Percentiles rank a stretch among this genome's conserved stretches.
Conservation (phyloP, 208 protist species). For the Acanthamoeba triangularis region DNA sequence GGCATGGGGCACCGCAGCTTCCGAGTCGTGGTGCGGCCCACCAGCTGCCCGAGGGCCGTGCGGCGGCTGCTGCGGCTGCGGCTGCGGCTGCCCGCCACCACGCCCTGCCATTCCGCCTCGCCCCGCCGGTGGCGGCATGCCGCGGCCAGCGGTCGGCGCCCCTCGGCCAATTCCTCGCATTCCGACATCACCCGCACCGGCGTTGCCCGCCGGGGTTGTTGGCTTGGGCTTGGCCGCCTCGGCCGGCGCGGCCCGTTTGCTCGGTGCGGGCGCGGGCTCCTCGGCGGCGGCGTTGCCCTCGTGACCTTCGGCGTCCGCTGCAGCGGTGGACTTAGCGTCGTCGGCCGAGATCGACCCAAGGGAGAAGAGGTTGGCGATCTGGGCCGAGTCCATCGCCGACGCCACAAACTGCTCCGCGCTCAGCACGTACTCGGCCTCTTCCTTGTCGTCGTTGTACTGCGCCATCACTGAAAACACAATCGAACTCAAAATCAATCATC, state of each 20-base stretch:
- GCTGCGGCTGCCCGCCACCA: no score
- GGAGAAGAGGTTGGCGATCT: slow-evolving; percentile 10
- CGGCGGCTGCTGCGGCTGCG: no score
- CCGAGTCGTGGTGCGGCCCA: neutral
- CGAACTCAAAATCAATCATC: no score
- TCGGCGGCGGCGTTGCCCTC: neutral
- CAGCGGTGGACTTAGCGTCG: neutral
- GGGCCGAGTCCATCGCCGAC: neutral
- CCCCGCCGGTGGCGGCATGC: no score
- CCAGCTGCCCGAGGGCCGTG: no score
- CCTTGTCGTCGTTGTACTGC: neutral
- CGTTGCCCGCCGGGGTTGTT: no score
- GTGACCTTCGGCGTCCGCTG: neutral
- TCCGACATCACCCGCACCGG: no score
- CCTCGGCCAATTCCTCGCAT: no score
- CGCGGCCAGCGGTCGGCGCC: no score
- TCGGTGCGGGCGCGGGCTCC: no score
- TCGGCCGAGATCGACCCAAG: slow-evolving; percentile 5
- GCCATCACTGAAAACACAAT: neutral
- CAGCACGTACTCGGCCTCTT: neutral
- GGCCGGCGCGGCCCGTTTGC: no score
- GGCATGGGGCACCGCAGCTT: neutral
- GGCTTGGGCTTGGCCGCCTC: neutral
- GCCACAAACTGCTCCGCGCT: slow-evolving; percentile 25
- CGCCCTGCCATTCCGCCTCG: no score